phyloP scores from a whole-genome alignment of 2,329 filamentous ascomycete genomes.

The Xylariomycetidae sp. region DNA sequence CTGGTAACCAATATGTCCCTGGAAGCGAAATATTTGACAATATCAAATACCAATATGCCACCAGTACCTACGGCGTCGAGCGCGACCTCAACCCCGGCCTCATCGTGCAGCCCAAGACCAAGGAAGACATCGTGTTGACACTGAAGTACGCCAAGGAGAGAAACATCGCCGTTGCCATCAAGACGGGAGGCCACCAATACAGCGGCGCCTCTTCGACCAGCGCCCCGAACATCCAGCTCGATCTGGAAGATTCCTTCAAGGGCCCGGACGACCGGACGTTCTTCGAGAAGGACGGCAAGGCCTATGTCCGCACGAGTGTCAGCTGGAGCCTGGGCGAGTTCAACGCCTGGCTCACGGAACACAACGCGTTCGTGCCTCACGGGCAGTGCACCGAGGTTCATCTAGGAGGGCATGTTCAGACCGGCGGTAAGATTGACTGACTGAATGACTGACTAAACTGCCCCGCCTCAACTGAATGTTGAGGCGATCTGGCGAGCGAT shows the following conservation, averaged over 20 bases:
- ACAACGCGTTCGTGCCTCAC: conserved; percentile 39
- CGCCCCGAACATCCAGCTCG: conserved; percentile 40
- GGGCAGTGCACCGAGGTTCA: conserved; percentile 42
- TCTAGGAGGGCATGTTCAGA: conserved; percentile 43
- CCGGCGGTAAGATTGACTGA: conserved; percentile 29
- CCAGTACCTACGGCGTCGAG: conserved; percentile 35
- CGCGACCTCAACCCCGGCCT: conserved; percentile 39
- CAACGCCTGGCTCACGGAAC: conserved; percentile 35
- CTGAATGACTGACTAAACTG: too few species aligned
- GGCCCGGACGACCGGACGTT: conserved; percentile 26
- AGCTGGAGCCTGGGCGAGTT: conserved; percentile 38
- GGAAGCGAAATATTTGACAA: conserved; percentile 18
- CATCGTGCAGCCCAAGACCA: conserved; percentile 38
- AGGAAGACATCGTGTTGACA: conserved; percentile 36
- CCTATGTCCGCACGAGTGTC: conserved; percentile 34
- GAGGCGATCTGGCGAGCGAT: too few species aligned
- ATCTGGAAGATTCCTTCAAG: conserved; percentile 36
- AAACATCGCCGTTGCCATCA: conserved; percentile 39
- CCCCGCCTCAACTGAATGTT: too few species aligned
- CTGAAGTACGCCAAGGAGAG: conserved; percentile 36
- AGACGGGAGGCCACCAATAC: conserved; percentile 45
- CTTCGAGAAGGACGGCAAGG: conserved; percentile 29
- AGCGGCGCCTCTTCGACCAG: conserved; percentile 43
- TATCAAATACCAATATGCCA: conserved; percentile 39
- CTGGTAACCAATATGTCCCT: conserved; percentile 18